Evolutionary conservation across 2,329 filamentous ascomycete species (phyloP), one percentile per base, ranked within the genome.

Genomic region (Aspergillus vadensis): DNA sequence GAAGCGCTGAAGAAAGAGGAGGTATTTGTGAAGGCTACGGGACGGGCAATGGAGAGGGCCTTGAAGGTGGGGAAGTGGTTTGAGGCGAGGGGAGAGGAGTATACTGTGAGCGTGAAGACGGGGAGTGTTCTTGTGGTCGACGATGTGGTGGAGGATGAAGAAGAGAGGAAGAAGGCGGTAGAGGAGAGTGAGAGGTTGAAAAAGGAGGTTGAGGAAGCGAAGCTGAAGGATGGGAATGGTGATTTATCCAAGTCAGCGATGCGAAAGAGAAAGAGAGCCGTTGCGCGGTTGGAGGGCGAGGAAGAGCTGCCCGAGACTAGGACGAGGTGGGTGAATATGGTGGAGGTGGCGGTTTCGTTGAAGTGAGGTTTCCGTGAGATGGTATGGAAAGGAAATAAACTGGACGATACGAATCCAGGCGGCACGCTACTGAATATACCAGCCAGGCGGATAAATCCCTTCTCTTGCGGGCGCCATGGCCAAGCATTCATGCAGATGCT

Each of bases 71-170:
- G 79, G 1, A 70, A 82, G 53, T 85, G 80, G 80, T 88, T 88
- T 65, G 80, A 83, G 70, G 56, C 17, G 55, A 43, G 83, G 64
- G 78, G 74, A 44, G 77, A 80, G 56, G 72, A 76, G 62, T 87
- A 81, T 70, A 69, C 67, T 6, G 83, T 87, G 4, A 75, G 74
- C 51, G 74, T 88, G 41, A 79, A 79, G 68, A 85, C 84, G 63
- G 85, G 85, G 25, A 85, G 76, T 70, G 81, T 86, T 50, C 74
- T 80, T 58, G 84, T 84, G 48, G 80, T 88, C 57, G 86, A 88
- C 77, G 86, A 88, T 78, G 80, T 88, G 57, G 78, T 82, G 30
- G 76, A 77, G 55, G 72, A 76, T 50, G 73, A 74, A 50, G 69
- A 70, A 53, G 65, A 64, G 44, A 71, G 74, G 60, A 58, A 69